These are phyloP conservation scores for Ustilago cynodontis DNA, from an alignment of 1,284 basidiomycete species.

Conservation along the genomic window DNA sequence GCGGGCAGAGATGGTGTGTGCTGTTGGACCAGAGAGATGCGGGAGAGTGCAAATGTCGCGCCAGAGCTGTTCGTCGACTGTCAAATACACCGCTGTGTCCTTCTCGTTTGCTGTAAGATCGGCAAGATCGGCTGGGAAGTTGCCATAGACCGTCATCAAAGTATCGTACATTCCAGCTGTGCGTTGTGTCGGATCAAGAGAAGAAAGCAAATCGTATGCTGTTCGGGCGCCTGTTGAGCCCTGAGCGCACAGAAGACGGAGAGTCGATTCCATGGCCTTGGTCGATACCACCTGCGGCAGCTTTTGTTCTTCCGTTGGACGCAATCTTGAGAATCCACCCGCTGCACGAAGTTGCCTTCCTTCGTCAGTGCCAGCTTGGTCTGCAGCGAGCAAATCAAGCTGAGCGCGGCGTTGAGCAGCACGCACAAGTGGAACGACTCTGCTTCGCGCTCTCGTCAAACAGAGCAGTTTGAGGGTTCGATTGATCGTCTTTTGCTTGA, in stretches of 20 bases:
- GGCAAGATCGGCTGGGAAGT: constrained; percentile 8
- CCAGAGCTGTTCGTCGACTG: constrained; percentile 41
- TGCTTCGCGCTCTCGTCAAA: constrained; percentile 18
- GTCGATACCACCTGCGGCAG: constrained; percentile 33
- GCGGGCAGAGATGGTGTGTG: constrained; percentile 39
- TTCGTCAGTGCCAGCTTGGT: not conserved
- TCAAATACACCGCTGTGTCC: not conserved
- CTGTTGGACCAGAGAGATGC: constrained; percentile 20
- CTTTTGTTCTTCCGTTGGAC: not conserved
- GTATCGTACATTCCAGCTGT: constrained; percentile 46
- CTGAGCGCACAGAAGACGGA: constrained; percentile 35
- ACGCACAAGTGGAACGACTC: constrained; percentile 21
- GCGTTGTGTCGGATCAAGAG: constrained; percentile 30
- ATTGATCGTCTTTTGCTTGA: constrained; percentile 30
- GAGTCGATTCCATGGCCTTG: constrained; percentile 19
- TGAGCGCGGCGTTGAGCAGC: constrained; percentile 31
- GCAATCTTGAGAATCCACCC: constrained; percentile 26
- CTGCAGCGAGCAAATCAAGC: constrained; percentile 3
- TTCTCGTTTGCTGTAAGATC: not conserved
- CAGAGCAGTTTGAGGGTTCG: constrained; percentile 33
- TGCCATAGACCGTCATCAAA: constrained; percentile 39
- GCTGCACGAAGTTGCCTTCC: constrained; percentile 20
- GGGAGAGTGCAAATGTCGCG: constrained; percentile 18
- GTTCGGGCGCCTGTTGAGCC: constrained; percentile 24
- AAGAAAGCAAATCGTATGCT: constrained; percentile 34